Conservation (phyloP, 1,139 yeast genomes). For the Meyerozyma guilliermondii region DNA sequence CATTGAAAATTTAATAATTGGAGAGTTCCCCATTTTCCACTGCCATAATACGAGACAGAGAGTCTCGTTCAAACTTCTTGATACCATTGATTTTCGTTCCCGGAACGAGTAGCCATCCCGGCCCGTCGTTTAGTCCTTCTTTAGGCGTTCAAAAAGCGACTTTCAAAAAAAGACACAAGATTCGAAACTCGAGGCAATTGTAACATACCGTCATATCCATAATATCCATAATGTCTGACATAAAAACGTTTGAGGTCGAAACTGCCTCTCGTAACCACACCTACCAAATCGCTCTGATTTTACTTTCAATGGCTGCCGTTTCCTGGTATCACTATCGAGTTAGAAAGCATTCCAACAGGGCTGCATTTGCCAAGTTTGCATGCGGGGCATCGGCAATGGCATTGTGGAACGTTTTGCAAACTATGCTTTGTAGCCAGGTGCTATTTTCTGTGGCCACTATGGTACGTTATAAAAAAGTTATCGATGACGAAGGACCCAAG, state of each 20-base stretch:
- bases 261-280: not conserved
- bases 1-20: no score
- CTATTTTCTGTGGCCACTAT: not conserved
- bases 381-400: not conserved
- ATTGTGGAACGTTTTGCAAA: not conserved
- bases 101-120: not conserved
- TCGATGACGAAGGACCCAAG: not conserved
- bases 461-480: not conserved
- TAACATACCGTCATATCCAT: not conserved
- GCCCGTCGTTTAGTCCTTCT: not conserved
- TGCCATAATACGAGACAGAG: no score
- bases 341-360: not conserved
- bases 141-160: not conserved
- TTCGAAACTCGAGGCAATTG: not conserved
- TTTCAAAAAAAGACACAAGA: not conserved
- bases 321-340: not conserved
- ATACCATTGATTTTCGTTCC: not conserved
- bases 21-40: no score
- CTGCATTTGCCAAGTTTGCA: not conserved
- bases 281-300: not conserved
- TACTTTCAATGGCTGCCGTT: not conserved
- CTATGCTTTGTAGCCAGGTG: not conserved
- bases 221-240: not conserved
- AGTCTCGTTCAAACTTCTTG: no score
- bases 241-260: not conserved